Conservation (phyloP, 2,329 filamentous ascomycete species). For the Penicillium vulpinum region DNA sequence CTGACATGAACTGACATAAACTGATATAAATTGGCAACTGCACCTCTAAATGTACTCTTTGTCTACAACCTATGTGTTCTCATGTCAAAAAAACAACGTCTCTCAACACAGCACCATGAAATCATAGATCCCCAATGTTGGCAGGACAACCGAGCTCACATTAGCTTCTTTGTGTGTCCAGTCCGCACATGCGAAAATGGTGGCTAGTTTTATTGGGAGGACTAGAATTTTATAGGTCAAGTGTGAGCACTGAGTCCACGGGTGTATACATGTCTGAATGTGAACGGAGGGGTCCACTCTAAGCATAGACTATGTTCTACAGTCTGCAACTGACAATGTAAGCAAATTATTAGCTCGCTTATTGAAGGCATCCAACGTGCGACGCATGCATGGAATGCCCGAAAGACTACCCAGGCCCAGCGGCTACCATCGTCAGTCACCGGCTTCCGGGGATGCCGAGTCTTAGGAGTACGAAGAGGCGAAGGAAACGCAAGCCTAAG, state of each 20-base stretch:
- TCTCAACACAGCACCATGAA: neutral
- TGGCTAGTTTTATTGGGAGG: neutral
- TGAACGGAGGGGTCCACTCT: neutral
- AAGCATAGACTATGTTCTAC: neutral
- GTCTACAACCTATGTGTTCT: neutral
- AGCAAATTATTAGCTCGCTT: neutral
- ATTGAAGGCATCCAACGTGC: neutral
- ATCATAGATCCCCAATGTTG: neutral
- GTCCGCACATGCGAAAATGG: neutral
- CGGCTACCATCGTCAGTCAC: slow-evolving; percentile 4
- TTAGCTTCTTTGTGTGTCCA: neutral
- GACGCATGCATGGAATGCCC: neutral
- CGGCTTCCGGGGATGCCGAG: neutral
- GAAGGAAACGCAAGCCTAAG: neutral
- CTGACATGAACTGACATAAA: neutral
- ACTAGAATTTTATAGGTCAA: neutral
- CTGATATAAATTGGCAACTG: too few relatives aligned
- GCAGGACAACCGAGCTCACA: neutral
- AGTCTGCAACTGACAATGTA: neutral
- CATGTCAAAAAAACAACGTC: neutral
- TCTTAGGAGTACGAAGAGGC: neutral
- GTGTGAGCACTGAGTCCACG: neutral
- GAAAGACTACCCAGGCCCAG: neutral
- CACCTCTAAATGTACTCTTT: too few relatives aligned
- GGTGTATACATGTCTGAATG: neutral